These are phyloP conservation scores for Colletotrichum liaoningense DNA, from an alignment of 2,329 filamentous ascomycete species.

Conservation along the genomic window DNA sequence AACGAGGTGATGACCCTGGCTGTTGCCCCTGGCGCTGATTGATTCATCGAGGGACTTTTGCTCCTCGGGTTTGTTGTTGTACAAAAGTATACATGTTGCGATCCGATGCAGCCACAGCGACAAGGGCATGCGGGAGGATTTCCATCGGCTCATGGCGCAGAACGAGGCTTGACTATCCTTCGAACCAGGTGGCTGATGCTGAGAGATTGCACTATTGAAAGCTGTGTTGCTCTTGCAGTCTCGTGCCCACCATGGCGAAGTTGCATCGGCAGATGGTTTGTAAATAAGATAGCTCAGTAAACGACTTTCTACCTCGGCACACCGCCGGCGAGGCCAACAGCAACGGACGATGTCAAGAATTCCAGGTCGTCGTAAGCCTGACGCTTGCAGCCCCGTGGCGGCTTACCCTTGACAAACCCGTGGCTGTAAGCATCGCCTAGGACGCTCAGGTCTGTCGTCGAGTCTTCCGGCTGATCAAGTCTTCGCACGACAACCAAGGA, in stretches of 20 bases:
- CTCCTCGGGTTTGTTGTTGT: background rate
- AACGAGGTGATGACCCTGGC: background rate
- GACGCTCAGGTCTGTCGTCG: slow-evolving; percentile 13
- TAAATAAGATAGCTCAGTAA: background rate
- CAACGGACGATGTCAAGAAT: slow-evolving; percentile 34
- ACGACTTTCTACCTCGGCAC: slow-evolving; percentile 16
- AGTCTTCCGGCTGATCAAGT: background rate
- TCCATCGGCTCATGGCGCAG: background rate
- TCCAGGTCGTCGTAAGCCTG: slow-evolving; percentile 27
- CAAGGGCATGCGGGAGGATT: background rate
- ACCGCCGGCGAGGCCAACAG: slow-evolving; percentile 34
- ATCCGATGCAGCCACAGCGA: background rate
- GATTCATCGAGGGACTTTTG: background rate
- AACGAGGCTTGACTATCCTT: background rate
- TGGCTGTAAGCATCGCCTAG: slow-evolving; percentile 32
- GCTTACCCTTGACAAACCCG: slow-evolving; percentile 10
- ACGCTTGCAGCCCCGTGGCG: slow-evolving; percentile 8
- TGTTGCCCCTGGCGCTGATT: background rate
- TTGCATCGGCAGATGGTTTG: background rate
- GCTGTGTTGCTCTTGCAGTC: background rate
- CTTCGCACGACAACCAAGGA: slow-evolving; percentile 21
- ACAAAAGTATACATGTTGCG: background rate
- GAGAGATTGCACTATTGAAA: background rate
- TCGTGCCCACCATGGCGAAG: background rate
- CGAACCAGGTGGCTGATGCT: background rate